These are phyloP conservation scores for Epichloe festucae DNA, from an alignment of 2,329 filamentous ascomycete species.

Conservation along the genomic window DNA sequence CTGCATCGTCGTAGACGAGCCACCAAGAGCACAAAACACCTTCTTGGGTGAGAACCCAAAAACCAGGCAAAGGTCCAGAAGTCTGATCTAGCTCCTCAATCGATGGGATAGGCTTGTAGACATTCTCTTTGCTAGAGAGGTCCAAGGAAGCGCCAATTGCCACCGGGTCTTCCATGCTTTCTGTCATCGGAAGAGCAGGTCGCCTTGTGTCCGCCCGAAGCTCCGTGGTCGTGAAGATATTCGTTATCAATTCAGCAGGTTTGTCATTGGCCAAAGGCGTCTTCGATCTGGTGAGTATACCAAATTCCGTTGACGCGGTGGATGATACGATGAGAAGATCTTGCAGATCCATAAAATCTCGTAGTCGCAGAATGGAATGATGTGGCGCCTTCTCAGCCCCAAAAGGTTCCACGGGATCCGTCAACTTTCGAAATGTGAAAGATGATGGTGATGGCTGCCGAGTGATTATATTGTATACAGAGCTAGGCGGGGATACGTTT, in stretches of 20 bases:
- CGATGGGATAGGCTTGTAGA: slow-evolving; percentile 61
- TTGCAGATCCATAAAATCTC: slow-evolving; percentile 66
- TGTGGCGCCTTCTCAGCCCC: slow-evolving; percentile 54
- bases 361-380: slow-evolving; percentile 65
- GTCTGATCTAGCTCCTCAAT: slow-evolving; percentile 71
- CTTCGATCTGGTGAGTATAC: slow-evolving; percentile 63
- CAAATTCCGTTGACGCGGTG: slow-evolving; percentile 67
- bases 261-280: slow-evolving; percentile 49
- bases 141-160: slow-evolving; percentile 73
- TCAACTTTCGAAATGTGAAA: slow-evolving; percentile 62
- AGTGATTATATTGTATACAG: slow-evolving; percentile 68
- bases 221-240: slow-evolving; percentile 61
- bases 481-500: slow-evolving; percentile 44
- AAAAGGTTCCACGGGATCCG: slow-evolving; percentile 63
- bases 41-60: slow-evolving; percentile 80
- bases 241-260: slow-evolving; percentile 44
- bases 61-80: slow-evolving; percentile 64
- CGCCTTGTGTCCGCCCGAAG: slow-evolving; percentile 61
- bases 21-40: slow-evolving; percentile 81
- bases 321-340: slow-evolving; percentile 75
- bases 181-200: slow-evolving; percentile 61
- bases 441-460: slow-evolving; percentile 42
- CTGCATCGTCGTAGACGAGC: slow-evolving; percentile 79
- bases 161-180: slow-evolving; percentile 50
- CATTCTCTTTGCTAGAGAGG: slow-evolving; percentile 68